Percentiles rank a stretch among this genome's conserved stretches.
Conservation (phyloP, 805 yeast genomes). For the Maudiozyma barnettii region DNA sequence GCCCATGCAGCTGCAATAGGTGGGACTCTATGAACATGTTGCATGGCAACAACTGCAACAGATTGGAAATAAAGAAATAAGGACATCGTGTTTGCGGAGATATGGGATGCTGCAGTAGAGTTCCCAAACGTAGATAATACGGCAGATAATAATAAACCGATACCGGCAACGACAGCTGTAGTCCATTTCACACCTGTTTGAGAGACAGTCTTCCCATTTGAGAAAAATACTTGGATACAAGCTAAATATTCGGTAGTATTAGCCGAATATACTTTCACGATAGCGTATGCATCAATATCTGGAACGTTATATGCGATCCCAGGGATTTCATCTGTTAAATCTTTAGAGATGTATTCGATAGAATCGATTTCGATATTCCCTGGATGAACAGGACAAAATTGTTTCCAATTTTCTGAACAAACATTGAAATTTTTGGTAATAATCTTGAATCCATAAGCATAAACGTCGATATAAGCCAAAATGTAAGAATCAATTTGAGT, state of each 20-base stretch:
- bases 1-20: slow-evolving; percentile 92
- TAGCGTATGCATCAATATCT: slow-evolving; percentile 72
- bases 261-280: slow-evolving; percentile 38
- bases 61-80: slow-evolving; percentile 82
- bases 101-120: slow-evolving; percentile 80
- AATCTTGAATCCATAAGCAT: slow-evolving; percentile 77
- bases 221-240: slow-evolving; percentile 65
- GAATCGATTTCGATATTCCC: slow-evolving; percentile 74
- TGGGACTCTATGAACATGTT: slow-evolving; percentile 76
- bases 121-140: slow-evolving; percentile 76
- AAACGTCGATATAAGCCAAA: slow-evolving; percentile 60
- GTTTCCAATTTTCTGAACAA: slow-evolving; percentile 62
- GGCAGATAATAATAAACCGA: slow-evolving; percentile 79
- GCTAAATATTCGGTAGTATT: slow-evolving; percentile 42
- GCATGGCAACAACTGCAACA: slow-evolving; percentile 76
- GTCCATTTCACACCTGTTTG: slow-evolving; percentile 87
- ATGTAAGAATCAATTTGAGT: slow-evolving; percentile 61
- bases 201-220: slow-evolving; percentile 72
- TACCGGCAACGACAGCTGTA: slow-evolving; percentile 81
- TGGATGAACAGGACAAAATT: slow-evolving; percentile 82
- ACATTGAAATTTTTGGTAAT: slow-evolving; percentile 50
- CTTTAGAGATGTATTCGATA: slow-evolving; percentile 44
- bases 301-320: slow-evolving; percentile 82
- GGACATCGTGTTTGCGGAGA: slow-evolving; percentile 78
- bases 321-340: slow-evolving; percentile 53